phyloP scores from a whole-genome alignment of 139 green algal genomes.

The Trebouxia sp. region DNA sequence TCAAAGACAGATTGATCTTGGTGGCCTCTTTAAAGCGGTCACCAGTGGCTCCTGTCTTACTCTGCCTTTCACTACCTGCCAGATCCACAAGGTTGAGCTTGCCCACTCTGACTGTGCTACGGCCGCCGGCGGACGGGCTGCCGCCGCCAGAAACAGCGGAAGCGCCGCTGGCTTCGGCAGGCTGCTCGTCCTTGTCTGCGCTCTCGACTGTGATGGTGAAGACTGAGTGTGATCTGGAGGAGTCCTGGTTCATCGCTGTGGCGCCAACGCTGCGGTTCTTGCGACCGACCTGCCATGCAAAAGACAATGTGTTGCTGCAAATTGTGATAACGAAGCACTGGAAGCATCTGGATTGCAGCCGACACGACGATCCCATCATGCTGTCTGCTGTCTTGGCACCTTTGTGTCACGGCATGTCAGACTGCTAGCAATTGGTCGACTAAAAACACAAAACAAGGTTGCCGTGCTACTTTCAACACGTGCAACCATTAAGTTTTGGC shows the following conservation, averaged over 20 bases:
- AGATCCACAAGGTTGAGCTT: slow-evolving; percentile 93
- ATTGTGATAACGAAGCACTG: too few species aligned
- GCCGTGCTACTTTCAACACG: too few species aligned
- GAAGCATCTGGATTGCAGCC: too few species aligned
- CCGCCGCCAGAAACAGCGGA: not conserved
- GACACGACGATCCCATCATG: too few species aligned
- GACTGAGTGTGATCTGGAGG: slow-evolving; percentile 82
- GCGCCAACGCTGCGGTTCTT: slow-evolving; percentile 77
- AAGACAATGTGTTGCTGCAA: too few species aligned
- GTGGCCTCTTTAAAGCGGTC: slow-evolving; percentile 80
- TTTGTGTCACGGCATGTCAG: too few species aligned
- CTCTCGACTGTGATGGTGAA: slow-evolving; percentile 87
- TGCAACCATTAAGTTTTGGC: too few species aligned
- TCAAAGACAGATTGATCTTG: slow-evolving; percentile 84
- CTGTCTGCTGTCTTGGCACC: too few species aligned
- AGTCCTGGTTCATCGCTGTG: slow-evolving; percentile 90
- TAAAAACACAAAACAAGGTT: too few species aligned
- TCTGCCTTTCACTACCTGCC: slow-evolving; percentile 73
- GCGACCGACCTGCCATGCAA: slow-evolving; percentile 65
- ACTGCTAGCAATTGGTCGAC: too few species aligned
- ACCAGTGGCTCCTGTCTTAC: slow-evolving; percentile 72
- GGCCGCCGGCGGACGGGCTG: not conserved
- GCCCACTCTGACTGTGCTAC: slow-evolving; percentile 72
- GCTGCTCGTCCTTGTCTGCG: slow-evolving; percentile 33
- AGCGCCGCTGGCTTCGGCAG: not conserved